Base-by-base conservation (phyloP, 805 yeast species). In the Gaillardinia entomophila region DNA sequence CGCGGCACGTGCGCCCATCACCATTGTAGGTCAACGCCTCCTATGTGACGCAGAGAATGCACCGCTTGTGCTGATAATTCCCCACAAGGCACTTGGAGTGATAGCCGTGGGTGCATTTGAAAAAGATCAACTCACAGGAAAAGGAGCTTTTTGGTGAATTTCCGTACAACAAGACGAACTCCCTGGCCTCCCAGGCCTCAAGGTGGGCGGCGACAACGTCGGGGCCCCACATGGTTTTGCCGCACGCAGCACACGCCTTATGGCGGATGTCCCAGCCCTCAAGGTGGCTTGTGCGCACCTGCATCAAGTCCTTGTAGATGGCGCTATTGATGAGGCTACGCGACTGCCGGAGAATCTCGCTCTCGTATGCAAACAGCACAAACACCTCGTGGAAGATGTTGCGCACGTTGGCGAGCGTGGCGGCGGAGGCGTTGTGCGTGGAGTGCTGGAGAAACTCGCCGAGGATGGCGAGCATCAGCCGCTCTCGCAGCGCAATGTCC, bases 231-330 rank as follows among this genome's bases (percentile, higher is more conserved):
- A 88, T 59, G 14, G 62, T 61, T 40, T 77, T 77, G 1, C 86
- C 89, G 55, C 97, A 89, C 0, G 81, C 73, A 23, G 82, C 82
- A 53, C 97, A 89, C 30, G 69, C 75, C 17, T 57, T 60, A 1
- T 67, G 42, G n/a, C 37, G 50, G 3, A 64, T 46, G 6, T 43
- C 29, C 87, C 94, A 82, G 0, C 96, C 97, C 24, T 60, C 53
- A 1, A 64, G 42, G 15, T 71, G 61, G 22, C 65, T 60, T 2
- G 45, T 38, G 10, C 71, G 62, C 8, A 81, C 57, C 2, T 46
- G 41, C 10, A 62, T 49, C 49, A 79, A 56, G 37, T 71, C 68
- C 14, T 57, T 57, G 42, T 61, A 70, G 1, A 81, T 75, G 18
- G 77, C 81, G 15, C 61, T 66, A 40, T 81, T 78, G 4, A 83